Evolutionary conservation across 257 asterid species (phyloP).

Genomic region (Hygrophila difformis): DNA sequence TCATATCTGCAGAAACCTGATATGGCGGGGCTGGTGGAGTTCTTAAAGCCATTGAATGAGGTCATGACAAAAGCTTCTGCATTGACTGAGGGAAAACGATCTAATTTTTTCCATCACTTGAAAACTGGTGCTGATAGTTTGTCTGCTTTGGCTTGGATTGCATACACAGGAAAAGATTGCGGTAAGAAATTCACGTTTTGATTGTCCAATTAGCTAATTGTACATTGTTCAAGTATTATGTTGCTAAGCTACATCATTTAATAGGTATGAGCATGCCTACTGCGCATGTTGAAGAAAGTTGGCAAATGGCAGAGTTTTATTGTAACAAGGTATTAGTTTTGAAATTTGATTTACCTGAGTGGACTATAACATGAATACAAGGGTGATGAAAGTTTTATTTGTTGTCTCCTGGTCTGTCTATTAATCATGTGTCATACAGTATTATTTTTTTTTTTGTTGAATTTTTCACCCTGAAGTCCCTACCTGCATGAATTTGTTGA

Average conservation of each 20-base stretch:
- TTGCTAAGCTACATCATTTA: constrained; percentile 9
- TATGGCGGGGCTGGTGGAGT: constrained; percentile 56
- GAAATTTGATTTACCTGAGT: background rate
- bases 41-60: constrained; percentile 81
- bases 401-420: no score
- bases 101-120: constrained; percentile 77
- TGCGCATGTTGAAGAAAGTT: constrained; percentile 95
- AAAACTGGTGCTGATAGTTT: constrained; percentile 90
- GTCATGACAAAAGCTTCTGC: constrained; percentile 54
- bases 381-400: no score
- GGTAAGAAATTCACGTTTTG: constrained; percentile 34
- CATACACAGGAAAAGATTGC: constrained; percentile 85
- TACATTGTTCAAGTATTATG: background rate
- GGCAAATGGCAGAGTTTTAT: constrained; percentile 99
- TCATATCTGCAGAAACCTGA: constrained; percentile 73
- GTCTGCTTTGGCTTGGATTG: constrained; percentile 86
- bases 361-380: constrained; percentile 1
- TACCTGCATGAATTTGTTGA: no score
- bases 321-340: constrained; percentile 64
- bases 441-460: no score
- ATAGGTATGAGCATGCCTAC: constrained; percentile 96
- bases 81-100: constrained; percentile 76
- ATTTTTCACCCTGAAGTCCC: no score
- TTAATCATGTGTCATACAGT: background rate
- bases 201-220: constrained; percentile 5